Evolutionary conservation across 805 yeast species (phyloP).

Genomic region (Schwanniomyces yamadae): DNA sequence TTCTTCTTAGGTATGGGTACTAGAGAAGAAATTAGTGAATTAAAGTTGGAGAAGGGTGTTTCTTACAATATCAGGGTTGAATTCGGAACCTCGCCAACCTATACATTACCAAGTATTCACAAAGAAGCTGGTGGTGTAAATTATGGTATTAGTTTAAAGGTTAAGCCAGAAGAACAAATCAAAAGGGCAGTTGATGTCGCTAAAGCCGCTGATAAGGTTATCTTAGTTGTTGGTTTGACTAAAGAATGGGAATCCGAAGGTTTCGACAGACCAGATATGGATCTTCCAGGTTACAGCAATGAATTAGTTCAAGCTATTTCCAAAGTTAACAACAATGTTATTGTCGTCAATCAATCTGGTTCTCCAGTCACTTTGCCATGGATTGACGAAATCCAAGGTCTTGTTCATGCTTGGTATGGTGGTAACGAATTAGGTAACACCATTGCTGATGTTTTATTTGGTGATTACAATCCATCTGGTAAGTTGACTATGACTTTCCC

Average conservation of each 20-base stretch:
- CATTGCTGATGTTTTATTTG: constrained; percentile 58
- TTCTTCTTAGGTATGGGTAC: constrained; percentile 57
- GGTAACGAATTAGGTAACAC: constrained; percentile 60
- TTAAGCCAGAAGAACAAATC: constrained; percentile 22
- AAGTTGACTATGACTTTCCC: constrained; percentile 60
- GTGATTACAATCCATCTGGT: constrained; percentile 61
- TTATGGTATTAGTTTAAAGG: constrained; percentile 22
- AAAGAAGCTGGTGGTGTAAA: constrained; percentile 23
- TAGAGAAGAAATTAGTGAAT: constrained; percentile 43
- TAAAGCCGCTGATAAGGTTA: constrained; percentile 49
- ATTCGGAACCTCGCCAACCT: constrained; percentile 51
- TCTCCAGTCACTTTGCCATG: constrained; percentile 63
- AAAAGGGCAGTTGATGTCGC: constrained; percentile 49
- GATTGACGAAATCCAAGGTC: constrained; percentile 37
- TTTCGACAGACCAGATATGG: constrained; percentile 50
- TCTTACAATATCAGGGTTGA: constrained; percentile 47
- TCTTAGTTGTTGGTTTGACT: constrained; percentile 51
- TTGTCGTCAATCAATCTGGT: constrained; percentile 59
- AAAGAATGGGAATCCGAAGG: constrained; percentile 63
- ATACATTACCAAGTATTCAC: constrained; percentile 13
- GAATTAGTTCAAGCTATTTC: constrained; percentile 45
- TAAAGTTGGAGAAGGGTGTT: constrained; percentile 43
- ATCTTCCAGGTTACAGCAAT: constrained; percentile 49
- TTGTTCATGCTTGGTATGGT: constrained; percentile 56
- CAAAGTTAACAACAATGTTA: constrained; percentile 48